Evolutionary conservation across 805 yeast species (phyloP), one percentile per base, ranked within the genome.

Genomic region (Sugiyamaella qingdaonensis): DNA sequence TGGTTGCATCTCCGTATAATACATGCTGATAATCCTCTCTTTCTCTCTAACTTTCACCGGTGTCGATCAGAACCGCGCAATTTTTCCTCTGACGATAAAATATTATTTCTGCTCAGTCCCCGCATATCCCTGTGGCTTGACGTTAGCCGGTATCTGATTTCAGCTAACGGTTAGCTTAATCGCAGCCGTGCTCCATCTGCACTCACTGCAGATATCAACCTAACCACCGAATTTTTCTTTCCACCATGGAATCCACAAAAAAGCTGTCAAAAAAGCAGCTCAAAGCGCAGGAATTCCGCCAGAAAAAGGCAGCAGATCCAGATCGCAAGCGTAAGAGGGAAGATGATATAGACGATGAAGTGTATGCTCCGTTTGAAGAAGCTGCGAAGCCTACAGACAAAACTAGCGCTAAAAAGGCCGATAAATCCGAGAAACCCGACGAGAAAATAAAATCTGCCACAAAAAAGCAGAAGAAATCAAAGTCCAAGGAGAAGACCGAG

Each of bases 261-360:
- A 65, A 66, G 50, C 53, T 67, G 13, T 57, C 68, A 19, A 67
- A 67, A 51, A 63, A 65, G 54, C 58, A 67, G 53, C 57, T 52
- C 33, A 65, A 65, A 51, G 68, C 71, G 2, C 50, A 49, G n/a
- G 60, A 60, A 49, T 64, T 62, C 57, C 57, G 49, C 49, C 56
- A 53, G 57, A 59, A 54, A 60, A 58, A 46, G 41, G 56, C 36
- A 3, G 47, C 41, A 19, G 13, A 24, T 4, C 29, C 27, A 16
- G 57, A 50, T n/a, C 13, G n/a, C 14, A 34, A 34, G 18, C 43
- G 43, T 5, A 39, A 39, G 19, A 14, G 24, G 5, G 43, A 39
- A 21, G 24, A 14, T 16, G 21, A 39, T 4, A 21, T 16, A 13
- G 37, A 34, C 9, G 43, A 39, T 39, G 43, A 39, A 19, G 43